phyloP scores from a whole-genome alignment of 2,329 filamentous ascomycete species.

The Chalara sp. region DNA sequence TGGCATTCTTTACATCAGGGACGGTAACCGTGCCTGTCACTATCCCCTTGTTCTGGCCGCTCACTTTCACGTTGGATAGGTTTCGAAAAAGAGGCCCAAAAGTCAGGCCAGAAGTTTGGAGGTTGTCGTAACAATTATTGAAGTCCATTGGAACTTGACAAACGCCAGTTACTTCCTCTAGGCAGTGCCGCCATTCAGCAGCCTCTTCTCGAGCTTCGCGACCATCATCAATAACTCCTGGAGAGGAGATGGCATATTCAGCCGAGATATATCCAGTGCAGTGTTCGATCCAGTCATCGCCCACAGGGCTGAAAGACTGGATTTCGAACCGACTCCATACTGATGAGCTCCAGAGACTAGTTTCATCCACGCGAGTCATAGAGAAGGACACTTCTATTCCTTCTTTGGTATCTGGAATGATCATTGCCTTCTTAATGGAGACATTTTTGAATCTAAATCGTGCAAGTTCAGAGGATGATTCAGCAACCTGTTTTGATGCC shows the following conservation, averaged over 20 bases:
- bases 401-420: not conserved
- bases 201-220: not conserved
- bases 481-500: not conserved
- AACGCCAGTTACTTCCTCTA: not conserved
- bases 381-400: not conserved
- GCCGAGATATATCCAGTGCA: not conserved
- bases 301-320: not conserved
- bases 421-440: slow-evolving; percentile 13
- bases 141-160: not conserved
- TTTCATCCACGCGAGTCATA: not conserved
- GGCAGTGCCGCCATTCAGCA: not conserved
- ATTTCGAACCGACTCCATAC: not conserved
- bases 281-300: not conserved
- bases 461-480: not conserved
- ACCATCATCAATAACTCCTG: not conserved
- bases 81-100: slow-evolving; percentile 28
- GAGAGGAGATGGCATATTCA: not conserved
- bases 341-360: not conserved
- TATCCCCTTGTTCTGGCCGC: not conserved
- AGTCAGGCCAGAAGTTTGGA: slow-evolving; percentile 22
- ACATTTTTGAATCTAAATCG: not conserved
- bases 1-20: slow-evolving; percentile 21
- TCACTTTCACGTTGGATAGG: slow-evolving; percentile 16
- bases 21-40: slow-evolving; percentile 2
- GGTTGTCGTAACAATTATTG: not conserved